Evolutionary conservation across 306 rosid species (phyloP), one percentile per base, ranked within the genome.

Genomic region (Quercus engelmannii): DNA sequence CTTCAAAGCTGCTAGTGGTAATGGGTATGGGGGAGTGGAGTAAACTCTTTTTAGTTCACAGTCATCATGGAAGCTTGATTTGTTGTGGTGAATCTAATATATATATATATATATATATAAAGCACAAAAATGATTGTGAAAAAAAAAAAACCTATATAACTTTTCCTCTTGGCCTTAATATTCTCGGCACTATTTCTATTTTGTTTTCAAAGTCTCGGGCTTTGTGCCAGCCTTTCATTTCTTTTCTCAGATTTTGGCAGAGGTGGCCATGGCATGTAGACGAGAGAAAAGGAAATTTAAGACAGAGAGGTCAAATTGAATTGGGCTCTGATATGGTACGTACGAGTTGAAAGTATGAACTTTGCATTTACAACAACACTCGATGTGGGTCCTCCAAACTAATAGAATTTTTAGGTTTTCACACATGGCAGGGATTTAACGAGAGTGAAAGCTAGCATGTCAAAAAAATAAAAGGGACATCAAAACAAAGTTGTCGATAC

Each of bases 211-310:
- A 85, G 58, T 65, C 55, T 92, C 86, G 97, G 92, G 86, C 46
- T 87, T 17, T 77, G 97, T 92, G 97, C 97, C 97, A 62, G 74
- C 80, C 87, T 86, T 83, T 84, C 87, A 81, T 86, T 81, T 86
- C 88, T 86, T 79, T 79, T 85, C 88, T 90, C 92, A 85, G 89
- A 70, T 77, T 87, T 82, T 86, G 81, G 86, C 95, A 92, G 90
- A 78, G 88, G 87, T 79, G 90, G 92, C 89, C 94, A 88, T 88
- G 88, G 85, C 89, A 81, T 76, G 80, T 71, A 46, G 67, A 14
- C 31, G 19, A 13, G 19, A 23, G 20, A 49, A 5, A 71, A 51
- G 61, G 70, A 52, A 28, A 17, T 12, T 6, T 20, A 38, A 64
- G 30, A 41, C 23, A 57, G 25, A 23, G 41, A 76, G 79, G 86